Evolutionary conservation across 192 early-diverging fungal genomes (phyloP), one percentile per base, ranked within the genome.

Genomic region (Entomortierella lignicola): DNA sequence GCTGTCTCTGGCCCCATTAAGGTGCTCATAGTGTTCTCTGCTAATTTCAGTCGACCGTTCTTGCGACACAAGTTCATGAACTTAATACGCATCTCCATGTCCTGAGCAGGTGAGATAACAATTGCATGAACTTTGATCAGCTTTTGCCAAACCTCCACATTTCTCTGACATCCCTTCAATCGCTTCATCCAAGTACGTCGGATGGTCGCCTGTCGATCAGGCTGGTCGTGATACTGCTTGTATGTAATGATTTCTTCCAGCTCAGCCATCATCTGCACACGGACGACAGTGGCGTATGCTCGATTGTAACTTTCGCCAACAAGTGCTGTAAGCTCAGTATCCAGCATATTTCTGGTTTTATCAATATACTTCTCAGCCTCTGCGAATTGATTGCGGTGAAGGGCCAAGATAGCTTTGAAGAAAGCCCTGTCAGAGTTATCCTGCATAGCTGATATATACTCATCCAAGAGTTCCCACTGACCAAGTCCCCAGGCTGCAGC

Each of bases 251-350:
- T 95, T 80, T 99, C 98, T 75, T 99, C 98, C 56, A 99, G 80
- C 79, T 99, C 98, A 0, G 95, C 94, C 67, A 99, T 90, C 97
- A 99, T 94, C 82, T 99, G 98, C 51, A 96, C 94, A 44, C 94
- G 91, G 17, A 99, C 95, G 8, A 98, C 90, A 20, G 83, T 91
- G 70, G 86, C 84, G 71, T 99, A 99, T 0, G 95, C 93, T 41
- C 97, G 92, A 75, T 92, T 95, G 68, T 99, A 98, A 47, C 95
- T 96, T 79, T 99, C 98, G 1, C 94, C 91, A 10, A 98, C 89
- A 39, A 95, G 73, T 2, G 98, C 94, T 34, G 91, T 92, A 51
- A 97, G 66, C 54, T 97, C 92, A 4, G 91, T 94, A 65, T 96
- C 94, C 26, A 99, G 68, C 58, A 95, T 79, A 50, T 92, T 91